Evolutionary conservation across 108 stramenopile species (phyloP).

Genomic region (Chaetoceros tenuissimus): DNA sequence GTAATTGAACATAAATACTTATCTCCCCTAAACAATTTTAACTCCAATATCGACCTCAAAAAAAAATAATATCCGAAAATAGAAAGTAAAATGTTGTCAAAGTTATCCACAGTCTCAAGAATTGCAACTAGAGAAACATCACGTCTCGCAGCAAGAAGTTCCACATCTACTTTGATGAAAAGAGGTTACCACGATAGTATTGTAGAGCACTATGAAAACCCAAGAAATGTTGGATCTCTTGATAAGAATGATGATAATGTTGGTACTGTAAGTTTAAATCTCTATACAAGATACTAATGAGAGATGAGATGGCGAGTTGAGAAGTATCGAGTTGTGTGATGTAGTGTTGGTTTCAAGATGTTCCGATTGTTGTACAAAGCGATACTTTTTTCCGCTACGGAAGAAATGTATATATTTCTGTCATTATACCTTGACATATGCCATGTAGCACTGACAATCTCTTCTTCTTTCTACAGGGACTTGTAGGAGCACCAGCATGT

Average conservation of each 20-base stretch:
- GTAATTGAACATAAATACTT: too few relatives aligned
- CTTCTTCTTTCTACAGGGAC: slow-evolving; percentile 42
- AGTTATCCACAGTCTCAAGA: background rate
- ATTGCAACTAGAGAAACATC: background rate
- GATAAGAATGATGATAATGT: slow-evolving; percentile 85
- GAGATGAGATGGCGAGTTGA: too few relatives aligned
- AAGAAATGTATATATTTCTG: too few relatives aligned
- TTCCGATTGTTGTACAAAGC: too few relatives aligned
- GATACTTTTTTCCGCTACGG: too few relatives aligned
- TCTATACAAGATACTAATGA: too few relatives aligned
- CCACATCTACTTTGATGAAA: background rate
- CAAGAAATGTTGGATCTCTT: slow-evolving; percentile 94
- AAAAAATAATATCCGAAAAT: background rate
- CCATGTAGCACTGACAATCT: background rate
- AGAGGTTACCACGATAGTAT: slow-evolving; percentile 93
- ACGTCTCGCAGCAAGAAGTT: background rate
- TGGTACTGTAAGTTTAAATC: slow-evolving; percentile 82
- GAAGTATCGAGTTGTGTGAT: too few relatives aligned
- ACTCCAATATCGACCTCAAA: background rate
- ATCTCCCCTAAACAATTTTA: too few relatives aligned
- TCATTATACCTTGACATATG: background rate
- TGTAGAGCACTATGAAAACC: slow-evolving; percentile 98
- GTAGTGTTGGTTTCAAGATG: too few relatives aligned
- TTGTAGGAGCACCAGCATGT: slow-evolving; percentile 98
- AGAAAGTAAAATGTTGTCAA: background rate